Conservation (phyloP, 208 protist species). For the Zelonia costaricensis region DNA sequence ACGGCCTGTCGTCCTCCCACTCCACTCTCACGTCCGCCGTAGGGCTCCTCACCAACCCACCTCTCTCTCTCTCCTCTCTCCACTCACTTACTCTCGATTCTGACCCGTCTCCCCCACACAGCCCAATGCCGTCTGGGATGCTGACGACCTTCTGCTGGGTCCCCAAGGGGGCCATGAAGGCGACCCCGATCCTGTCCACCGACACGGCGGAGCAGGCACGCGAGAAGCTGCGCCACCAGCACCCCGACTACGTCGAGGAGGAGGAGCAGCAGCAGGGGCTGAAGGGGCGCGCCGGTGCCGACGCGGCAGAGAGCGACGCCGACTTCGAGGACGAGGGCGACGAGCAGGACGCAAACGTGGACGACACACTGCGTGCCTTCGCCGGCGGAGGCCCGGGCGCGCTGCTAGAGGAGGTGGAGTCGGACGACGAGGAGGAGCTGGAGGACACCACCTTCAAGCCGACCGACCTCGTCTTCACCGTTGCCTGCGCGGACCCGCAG, state of each 20-base stretch:
- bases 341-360: conserved; percentile 38
- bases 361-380: conserved; percentile 63
- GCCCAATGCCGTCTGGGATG: no score
- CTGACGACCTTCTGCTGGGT: conserved; percentile 86
- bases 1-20: no score
- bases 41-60: no score
- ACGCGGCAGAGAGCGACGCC: conserved; percentile 7
- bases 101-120: neutral
- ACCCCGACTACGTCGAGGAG: conserved; percentile 69
- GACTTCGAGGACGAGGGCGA: conserved; percentile 35
- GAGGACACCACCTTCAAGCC: conserved; percentile 93
- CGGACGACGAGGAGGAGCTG: conserved; percentile 89
- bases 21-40: no score
- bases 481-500: conserved; percentile 67
- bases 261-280: conserved; percentile 28
- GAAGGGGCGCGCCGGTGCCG: neutral
- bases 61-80: no score
- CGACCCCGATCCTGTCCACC: conserved; percentile 77
- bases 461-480: conserved; percentile 84
- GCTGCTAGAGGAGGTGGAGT: conserved; percentile 80
- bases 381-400: conserved; percentile 71
- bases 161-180: conserved; percentile 84
- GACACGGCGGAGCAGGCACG: conserved; percentile 69
- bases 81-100: no score
- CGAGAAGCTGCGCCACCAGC: conserved; percentile 65